These are phyloP conservation scores for Zea luxurians DNA, from an alignment of 176 grass and related monocot species.

Conservation along the genomic window DNA sequence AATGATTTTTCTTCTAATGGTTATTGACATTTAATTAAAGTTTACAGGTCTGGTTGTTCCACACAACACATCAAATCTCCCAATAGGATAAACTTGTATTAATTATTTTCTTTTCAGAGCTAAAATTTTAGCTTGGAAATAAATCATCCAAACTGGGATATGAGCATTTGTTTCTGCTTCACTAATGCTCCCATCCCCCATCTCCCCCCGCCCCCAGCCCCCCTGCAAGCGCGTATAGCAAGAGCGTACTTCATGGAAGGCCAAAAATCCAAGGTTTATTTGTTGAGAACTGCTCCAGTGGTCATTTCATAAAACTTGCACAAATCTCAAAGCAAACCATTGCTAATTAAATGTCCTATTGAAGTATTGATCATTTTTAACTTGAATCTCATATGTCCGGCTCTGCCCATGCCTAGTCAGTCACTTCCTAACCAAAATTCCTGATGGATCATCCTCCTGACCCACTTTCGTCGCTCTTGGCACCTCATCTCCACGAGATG, in stretches of 20 bases:
- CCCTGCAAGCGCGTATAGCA: neutral
- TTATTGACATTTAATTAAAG: neutral
- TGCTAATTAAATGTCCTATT: no score
- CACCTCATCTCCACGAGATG: no score
- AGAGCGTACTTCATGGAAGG: neutral
- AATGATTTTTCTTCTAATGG: slow-evolving; percentile 9
- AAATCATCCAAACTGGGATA: slow-evolving; percentile 15
- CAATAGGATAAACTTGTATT: slow-evolving; percentile 19
- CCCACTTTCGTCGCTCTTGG: no score
- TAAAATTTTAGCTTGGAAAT: slow-evolving; percentile 12
- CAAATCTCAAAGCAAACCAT: no score
- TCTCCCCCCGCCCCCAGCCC: no score
- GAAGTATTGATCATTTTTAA: no score
- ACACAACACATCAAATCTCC: neutral
- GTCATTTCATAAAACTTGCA: no score
- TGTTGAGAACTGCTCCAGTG: no score
- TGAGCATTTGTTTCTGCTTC: neutral
- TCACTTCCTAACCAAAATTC: no score
- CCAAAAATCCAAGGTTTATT: slow-evolving; percentile 9
- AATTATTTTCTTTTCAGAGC: slow-evolving; percentile 1
- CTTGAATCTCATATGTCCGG: no score
- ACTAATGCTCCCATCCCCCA: neutral
- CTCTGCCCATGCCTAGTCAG: no score
- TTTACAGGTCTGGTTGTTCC: neutral
- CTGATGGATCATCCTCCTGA: no score